Evolutionary conservation across 2,329 filamentous ascomycete species (phyloP).

Genomic region (Aspergillus brunneoviolaceus): DNA sequence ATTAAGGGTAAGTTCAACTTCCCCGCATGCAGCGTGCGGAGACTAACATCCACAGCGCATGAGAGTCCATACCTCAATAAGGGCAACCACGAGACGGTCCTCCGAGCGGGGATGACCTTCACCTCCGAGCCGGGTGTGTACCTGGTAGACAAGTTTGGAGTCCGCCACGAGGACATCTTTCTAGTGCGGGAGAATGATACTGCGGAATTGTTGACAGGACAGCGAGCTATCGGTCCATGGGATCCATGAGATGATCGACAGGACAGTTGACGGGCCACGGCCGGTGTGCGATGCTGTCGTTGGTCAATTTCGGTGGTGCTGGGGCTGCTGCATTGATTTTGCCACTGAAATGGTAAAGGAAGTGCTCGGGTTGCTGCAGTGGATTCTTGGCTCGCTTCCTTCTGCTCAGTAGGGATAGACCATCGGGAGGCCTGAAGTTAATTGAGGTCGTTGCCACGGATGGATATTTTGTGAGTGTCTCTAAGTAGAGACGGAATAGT

Average conservation of each 20-base stretch:
- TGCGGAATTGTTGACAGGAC: constrained; percentile 57
- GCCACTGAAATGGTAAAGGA: not conserved
- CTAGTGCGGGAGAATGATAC: constrained; percentile 55
- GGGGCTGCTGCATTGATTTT: not conserved
- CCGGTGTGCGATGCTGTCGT: not conserved
- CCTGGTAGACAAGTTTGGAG: constrained; percentile 59
- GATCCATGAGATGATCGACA: constrained; percentile 41
- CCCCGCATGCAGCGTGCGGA: not conserved
- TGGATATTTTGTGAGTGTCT: not conserved
- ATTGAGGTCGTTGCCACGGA: not conserved
- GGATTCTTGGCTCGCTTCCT: not conserved
- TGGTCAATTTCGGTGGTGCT: not conserved
- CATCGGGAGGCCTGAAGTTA: not conserved
- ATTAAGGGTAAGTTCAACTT: constrained; percentile 51
- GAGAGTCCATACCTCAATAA: constrained; percentile 66
- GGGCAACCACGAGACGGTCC: constrained; percentile 51
- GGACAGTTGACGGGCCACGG: not conserved
- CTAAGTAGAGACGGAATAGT: too few relatives aligned
- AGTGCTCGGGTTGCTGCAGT: not conserved
- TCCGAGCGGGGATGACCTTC: constrained; percentile 61
- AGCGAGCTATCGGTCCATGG: constrained; percentile 54
- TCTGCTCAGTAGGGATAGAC: not conserved
- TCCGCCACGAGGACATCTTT: constrained; percentile 63
- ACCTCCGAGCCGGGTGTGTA: constrained; percentile 66
- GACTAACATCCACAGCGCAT: constrained; percentile 43